Conservation (phyloP, 129 eudicot genomes). For the Heracleum sosnowskyi region DNA sequence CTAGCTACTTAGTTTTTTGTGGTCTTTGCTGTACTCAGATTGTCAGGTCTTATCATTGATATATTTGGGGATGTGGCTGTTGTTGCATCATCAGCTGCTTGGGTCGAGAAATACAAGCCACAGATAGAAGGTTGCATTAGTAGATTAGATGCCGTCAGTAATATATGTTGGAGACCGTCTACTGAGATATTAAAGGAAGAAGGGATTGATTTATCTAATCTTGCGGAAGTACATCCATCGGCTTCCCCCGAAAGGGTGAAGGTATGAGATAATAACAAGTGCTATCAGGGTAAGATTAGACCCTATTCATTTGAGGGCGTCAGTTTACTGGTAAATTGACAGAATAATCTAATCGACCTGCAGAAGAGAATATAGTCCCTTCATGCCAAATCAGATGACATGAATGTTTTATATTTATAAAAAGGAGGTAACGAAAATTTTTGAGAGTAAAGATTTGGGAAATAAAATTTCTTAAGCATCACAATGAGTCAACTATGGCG, state of each 20-base stretch:
- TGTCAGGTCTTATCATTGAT: constrained; percentile 93
- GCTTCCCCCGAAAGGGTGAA: constrained; percentile 40
- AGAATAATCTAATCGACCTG: background rate
- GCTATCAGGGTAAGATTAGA: background rate
- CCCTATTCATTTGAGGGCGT: background rate
- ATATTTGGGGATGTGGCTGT: constrained; percentile 84
- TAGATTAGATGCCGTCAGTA: constrained; percentile 33
- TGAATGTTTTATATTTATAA: background rate
- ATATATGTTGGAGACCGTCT: constrained; percentile 78
- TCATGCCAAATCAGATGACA: background rate
- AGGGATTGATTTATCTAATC: constrained; percentile 54
- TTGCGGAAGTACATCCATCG: constrained; percentile 30
- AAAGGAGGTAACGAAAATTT: background rate
- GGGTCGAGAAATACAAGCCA: constrained; percentile 87
- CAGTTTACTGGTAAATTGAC: background rate
- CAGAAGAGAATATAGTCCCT: background rate
- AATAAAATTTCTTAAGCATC: background rate
- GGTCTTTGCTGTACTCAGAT: constrained; percentile 30
- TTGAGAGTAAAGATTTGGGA: background rate
- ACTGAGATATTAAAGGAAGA: constrained; percentile 85
- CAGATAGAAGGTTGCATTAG: constrained; percentile 55
- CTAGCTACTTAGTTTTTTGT: background rate
- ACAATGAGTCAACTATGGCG: background rate
- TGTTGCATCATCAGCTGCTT: constrained; percentile 95
- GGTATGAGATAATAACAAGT: constrained; percentile 28